These are phyloP conservation scores for Russula virescens DNA, from an alignment of 768 basidiomycete species.

Conservation along the genomic window DNA sequence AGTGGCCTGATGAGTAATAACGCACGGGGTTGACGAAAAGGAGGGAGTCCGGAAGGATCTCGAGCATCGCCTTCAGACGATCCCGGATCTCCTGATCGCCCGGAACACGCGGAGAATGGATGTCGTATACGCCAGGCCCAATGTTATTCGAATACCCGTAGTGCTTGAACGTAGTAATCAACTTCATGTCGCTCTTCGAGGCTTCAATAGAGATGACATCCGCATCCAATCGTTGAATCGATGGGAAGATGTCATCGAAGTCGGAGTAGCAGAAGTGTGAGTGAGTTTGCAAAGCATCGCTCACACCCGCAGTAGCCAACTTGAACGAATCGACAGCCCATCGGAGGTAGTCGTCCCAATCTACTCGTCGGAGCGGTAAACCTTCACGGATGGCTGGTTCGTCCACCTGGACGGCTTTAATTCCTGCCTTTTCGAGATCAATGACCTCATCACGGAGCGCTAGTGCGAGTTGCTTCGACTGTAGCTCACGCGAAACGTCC, in stretches of 20 bases:
- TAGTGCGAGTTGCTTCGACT: slow-evolving; percentile 97
- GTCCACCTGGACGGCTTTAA: slow-evolving; percentile 97
- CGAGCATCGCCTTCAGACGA: slow-evolving; percentile 79
- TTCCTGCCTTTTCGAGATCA: slow-evolving; percentile 95
- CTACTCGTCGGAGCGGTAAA: slow-evolving; percentile 90
- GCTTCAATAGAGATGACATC: slow-evolving; percentile 99
- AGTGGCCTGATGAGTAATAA: slow-evolving; percentile 9
- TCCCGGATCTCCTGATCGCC: slow-evolving; percentile 90
- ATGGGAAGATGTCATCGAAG: slow-evolving; percentile 98
- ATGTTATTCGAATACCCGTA: slow-evolving; percentile 97
- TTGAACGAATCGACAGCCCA: slow-evolving; percentile 99
- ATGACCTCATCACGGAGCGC: slow-evolving; percentile 97
- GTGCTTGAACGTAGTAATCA: slow-evolving; percentile 90
- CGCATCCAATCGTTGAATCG: slow-evolving; percentile 93
- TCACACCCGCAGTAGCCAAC: slow-evolving; percentile 92
- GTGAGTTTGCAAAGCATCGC: slow-evolving; percentile 91
- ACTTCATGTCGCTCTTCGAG: slow-evolving; percentile 98
- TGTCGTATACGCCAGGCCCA: slow-evolving; percentile 97
- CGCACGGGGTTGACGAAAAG: slow-evolving; percentile 86
- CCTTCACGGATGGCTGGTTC: slow-evolving; percentile 99
- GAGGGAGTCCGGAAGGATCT: slow-evolving; percentile 71
- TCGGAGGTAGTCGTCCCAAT: slow-evolving; percentile 94
- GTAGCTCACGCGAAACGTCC: slow-evolving; percentile 91
- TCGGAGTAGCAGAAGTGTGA: slow-evolving; percentile 99
- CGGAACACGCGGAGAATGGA: slow-evolving; percentile 99